Conservation (phyloP, 768 basidiomycete species). For the Calocybe gangraenosa region DNA sequence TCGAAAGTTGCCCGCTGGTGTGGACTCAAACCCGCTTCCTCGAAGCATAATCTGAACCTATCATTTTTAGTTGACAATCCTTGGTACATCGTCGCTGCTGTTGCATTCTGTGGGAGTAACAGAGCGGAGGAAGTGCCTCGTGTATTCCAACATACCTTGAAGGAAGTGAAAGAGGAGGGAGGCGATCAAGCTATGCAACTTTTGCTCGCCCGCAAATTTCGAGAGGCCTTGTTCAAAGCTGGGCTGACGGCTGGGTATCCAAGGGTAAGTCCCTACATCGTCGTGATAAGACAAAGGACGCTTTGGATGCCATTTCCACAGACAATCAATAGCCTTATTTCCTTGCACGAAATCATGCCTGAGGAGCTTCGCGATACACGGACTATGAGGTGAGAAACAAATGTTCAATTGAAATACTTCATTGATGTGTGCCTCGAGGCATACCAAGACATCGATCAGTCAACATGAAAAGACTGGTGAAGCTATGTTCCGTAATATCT, state of each 20-base stretch:
- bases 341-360: conserved; percentile 49
- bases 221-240: conserved; percentile 61
- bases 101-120: conserved; percentile 57
- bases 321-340: conserved; percentile 56
- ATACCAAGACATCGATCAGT: conserved; percentile 35
- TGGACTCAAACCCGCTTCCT: neutral
- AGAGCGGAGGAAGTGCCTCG: conserved; percentile 51
- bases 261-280: conserved; percentile 34
- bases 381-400: conserved; percentile 32
- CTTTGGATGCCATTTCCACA: conserved; percentile 15
- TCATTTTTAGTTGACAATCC: conserved; percentile 29
- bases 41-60: neutral
- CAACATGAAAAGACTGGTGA: conserved; percentile 41
- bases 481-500: conserved; percentile 42
- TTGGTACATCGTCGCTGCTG: conserved; percentile 58
- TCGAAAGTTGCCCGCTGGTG: conserved; percentile 13
- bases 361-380: conserved; percentile 44
- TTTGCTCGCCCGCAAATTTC: conserved; percentile 47
- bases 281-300: neutral
- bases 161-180: conserved; percentile 33
- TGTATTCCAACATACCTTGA: conserved; percentile 47
- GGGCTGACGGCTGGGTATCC: conserved; percentile 56
- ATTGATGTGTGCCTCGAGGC: conserved; percentile 24
- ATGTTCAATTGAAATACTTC: neutral
- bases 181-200: conserved; percentile 29